Evolutionary conservation across 306 rosid species (phyloP).

Genomic region (Cucumis cinereus): DNA sequence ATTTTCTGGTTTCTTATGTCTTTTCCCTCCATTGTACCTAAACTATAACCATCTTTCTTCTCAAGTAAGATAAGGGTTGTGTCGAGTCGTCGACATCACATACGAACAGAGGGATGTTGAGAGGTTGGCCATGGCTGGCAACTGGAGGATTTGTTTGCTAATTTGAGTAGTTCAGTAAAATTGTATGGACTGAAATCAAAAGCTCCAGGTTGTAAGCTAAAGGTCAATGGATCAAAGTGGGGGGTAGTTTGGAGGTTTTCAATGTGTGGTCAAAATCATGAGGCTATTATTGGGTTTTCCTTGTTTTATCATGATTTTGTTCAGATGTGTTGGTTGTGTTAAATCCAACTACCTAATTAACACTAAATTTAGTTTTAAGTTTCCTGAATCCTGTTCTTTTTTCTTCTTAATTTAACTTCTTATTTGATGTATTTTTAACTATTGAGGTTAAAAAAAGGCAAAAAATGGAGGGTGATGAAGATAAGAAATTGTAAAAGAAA

Average conservation of each 20-base stretch:
- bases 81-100: background rate
- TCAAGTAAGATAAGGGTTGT: background rate
- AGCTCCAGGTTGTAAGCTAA: background rate
- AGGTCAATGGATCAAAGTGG: background rate
- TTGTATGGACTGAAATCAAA: background rate
- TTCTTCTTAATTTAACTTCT: background rate
- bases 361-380: background rate
- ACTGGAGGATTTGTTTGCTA: constrained; percentile 1
- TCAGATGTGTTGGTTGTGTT: background rate
- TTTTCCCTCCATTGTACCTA: background rate
- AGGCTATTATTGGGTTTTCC: background rate
- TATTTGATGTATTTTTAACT: background rate
- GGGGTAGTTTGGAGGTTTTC: background rate
- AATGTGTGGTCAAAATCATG: background rate
- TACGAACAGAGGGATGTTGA: too few relatives aligned
- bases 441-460: background rate
- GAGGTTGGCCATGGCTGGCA: background rate
- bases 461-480: background rate
- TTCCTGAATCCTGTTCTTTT: background rate
- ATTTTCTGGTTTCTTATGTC: background rate
- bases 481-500: background rate
- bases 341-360: background rate
- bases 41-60: background rate
- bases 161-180: background rate
- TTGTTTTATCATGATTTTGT: background rate